Conservation (phyloP, 306 rosid genomes). For the Bauhinia variegata region DNA sequence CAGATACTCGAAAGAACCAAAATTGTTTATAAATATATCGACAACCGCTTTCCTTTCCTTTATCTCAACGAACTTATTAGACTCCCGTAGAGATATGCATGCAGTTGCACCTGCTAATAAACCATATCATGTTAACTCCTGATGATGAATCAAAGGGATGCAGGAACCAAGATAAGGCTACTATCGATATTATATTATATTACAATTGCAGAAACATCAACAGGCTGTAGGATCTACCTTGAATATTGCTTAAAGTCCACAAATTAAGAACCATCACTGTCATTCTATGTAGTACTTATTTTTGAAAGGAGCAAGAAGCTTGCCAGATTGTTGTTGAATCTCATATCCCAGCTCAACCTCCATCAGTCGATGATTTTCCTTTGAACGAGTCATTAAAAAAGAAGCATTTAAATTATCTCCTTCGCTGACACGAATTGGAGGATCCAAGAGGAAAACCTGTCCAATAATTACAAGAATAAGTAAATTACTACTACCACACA, state of each 20-base stretch:
- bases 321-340: slow-evolving; percentile 61
- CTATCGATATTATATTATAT: slow-evolving; percentile 5
- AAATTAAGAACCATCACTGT: slow-evolving; percentile 38
- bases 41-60: background rate
- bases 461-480: slow-evolving; percentile 23
- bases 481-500: slow-evolving; percentile 16
- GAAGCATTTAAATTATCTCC: slow-evolving; percentile 71
- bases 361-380: slow-evolving; percentile 94
- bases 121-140: slow-evolving; percentile 13
- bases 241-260: slow-evolving; percentile 29
- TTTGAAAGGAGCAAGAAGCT: slow-evolving; percentile 54
- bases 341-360: slow-evolving; percentile 87
- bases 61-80: background rate
- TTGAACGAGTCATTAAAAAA: slow-evolving; percentile 82
- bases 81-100: slow-evolving; percentile 5
- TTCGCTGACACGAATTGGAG: slow-evolving; percentile 57
- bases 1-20: slow-evolving; percentile 32
- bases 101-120: slow-evolving; percentile 23
- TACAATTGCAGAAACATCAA: slow-evolving; percentile 27
- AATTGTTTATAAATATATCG: slow-evolving; percentile 10
- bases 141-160: too few relatives aligned
- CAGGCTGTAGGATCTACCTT: too few relatives aligned
- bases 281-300: slow-evolving; percentile 84
- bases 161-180: background rate
- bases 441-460: slow-evolving; percentile 83